A percentile compares a stretch with the other conserved stretches of the same genome.
Evolutionary conservation across 2,329 filamentous ascomycete species (phyloP).

Genomic region (Knufia petricola): DNA sequence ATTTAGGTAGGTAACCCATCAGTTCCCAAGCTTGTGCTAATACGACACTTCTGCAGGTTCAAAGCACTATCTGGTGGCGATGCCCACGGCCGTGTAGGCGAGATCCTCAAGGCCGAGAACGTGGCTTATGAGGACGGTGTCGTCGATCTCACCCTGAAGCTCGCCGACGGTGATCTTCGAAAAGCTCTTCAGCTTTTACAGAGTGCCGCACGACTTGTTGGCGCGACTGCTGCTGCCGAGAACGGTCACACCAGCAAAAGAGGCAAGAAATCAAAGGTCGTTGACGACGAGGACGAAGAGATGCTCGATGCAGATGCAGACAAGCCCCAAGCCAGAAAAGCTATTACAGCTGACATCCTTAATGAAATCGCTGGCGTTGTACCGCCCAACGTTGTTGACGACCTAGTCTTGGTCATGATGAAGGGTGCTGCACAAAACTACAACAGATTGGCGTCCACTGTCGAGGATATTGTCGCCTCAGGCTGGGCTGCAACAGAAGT

Average conservation of each 20-base stretch:
- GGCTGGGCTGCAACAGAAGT: slow-evolving; percentile 94
- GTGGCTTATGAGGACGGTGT: slow-evolving; percentile 70
- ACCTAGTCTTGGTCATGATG: slow-evolving; percentile 47
- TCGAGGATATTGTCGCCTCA: slow-evolving; percentile 87
- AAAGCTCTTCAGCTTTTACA: slow-evolving; percentile 96
- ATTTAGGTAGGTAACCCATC: slow-evolving; percentile 43
- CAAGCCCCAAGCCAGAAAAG: slow-evolving; percentile 30
- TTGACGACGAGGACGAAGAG: slow-evolving; percentile 46
- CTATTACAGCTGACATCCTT: slow-evolving; percentile 67
- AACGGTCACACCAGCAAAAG: slow-evolving; percentile 35
- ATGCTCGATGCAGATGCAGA: slow-evolving; percentile 47
- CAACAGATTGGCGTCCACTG: slow-evolving; percentile 62
- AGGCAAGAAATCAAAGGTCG: slow-evolving; percentile 33
- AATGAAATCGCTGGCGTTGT: slow-evolving; percentile 97
- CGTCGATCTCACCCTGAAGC: slow-evolving; percentile 71
- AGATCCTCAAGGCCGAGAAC: slow-evolving; percentile 72
- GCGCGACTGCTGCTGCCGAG: slow-evolving; percentile 42
- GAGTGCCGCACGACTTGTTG: slow-evolving; percentile 80
- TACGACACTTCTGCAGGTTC: slow-evolving; percentile 49
- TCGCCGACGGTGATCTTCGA: slow-evolving; percentile 85
- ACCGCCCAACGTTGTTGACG: slow-evolving; percentile 61
- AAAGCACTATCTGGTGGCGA: slow-evolving; percentile 87
- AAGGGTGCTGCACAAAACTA: slow-evolving; percentile 70
- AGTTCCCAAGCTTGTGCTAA: not conserved
- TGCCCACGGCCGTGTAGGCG: slow-evolving; percentile 64